Evolutionary conservation across 2,329 filamentous ascomycete species (phyloP), one percentile per base, ranked within the genome.

Genomic region (Acrodontium crateriforme): DNA sequence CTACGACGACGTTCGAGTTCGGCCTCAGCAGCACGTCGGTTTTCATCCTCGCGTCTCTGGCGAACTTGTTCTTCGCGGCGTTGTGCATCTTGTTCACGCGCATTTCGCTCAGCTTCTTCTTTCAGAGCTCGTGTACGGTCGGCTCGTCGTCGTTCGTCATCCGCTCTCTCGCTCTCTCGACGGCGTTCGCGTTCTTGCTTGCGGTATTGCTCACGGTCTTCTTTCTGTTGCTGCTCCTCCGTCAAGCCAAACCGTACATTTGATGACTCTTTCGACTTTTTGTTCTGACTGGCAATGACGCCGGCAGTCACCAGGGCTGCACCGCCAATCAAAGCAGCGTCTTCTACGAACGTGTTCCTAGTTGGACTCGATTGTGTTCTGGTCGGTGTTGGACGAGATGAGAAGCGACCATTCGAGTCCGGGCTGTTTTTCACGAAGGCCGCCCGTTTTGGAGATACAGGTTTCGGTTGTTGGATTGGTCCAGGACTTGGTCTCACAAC

Each of bases 391-490:
- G 19, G 75, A 74, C 29, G 30, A n/a, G n/a, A n/a, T n/a, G n/a
- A n/a, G n/a, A n/a, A n/a, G 7, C 18, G 18, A 12, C 24, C 11
- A 14, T 10, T 28, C 19, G 27, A 30, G 12, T 28, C 20, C 2
- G 27, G 16, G n/a, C 11, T 16, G 11, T 23, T 24, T 17, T 45
- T 36, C 4, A 46, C 46, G 31, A 51, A 49, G 3, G 46, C 40
- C 12, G 49, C 40, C 16, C 42, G 33, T 3, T 91, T 72, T 0
- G 80, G 81, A 2, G 69, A 64, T 33, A 81, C 68, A 2, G 85
- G 85, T 41, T 84, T 77, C 2, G 85, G 85, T 43, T 92, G 82
- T 49, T 89, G 78, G n/a, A 94, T 63, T 8, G 75, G 73, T 17
- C 83, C 66, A 0, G 71, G 63, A 5, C 60, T 70, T 4, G 74